Evolutionary conservation across 163 green algal genomes (phyloP), one percentile per base, ranked within the genome.

Genomic region (Chlamydomonas reinhardtii): DNA sequence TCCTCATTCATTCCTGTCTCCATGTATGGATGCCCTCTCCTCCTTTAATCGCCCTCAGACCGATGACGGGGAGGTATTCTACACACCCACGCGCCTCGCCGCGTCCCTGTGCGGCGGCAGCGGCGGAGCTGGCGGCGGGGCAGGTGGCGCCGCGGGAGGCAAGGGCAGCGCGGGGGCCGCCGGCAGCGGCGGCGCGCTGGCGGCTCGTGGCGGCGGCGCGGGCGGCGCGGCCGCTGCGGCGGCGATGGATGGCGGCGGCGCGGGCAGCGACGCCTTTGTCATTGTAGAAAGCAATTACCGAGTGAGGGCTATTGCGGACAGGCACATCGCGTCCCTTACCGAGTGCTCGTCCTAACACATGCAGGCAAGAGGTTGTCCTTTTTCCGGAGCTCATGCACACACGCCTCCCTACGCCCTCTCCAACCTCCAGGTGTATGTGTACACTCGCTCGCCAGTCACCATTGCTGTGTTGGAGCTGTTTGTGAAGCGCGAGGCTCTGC

Each of bases 241-340:
- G 92, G 96, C 19, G 97, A 96, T 15, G 15, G 31, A 5, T 1
- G 15, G 0, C 32, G 73, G 32, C 6, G n/a, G 43, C 29, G 74
- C 54, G 15, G 74, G 43, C 74, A 59, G 48, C 19, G 74, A 82
- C 32, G 74, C 74, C 20, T 97, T 95, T 88, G 94, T 99, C 79
- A 95, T 99, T n/a, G 96, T 98, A 52, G 97, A 99, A 87, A 98
- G 97, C 77, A 99, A 99, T 92, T 99, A 95, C 89, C 92, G 94
- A 92, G 94, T 97, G 81, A 48, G 87, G n/a, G n/a, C n/a, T n/a
- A n/a, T n/a, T n/a, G n/a, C n/a, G n/a, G n/a, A n/a, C n/a, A n/a
- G n/a, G n/a, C n/a, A n/a, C n/a, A n/a, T n/a, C n/a, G n/a, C n/a
- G n/a, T n/a, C n/a, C n/a, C n/a, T n/a, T n/a, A n/a, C n/a, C n/a